phyloP scores from a whole-genome alignment of 208 protist species.

The Borovskyia barvae region DNA sequence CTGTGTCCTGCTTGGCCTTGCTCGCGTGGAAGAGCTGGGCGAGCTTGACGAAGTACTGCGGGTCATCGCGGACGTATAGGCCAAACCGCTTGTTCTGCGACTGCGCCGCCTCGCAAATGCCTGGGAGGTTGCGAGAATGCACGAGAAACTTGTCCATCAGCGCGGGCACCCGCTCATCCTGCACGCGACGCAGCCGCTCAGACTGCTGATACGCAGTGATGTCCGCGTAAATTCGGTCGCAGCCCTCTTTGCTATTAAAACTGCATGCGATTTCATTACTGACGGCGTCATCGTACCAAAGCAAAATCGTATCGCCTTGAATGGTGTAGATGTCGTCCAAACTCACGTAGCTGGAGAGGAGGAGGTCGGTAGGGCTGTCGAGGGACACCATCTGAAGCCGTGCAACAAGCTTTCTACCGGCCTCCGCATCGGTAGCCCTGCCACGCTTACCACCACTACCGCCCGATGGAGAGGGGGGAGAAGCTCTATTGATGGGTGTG shows the following conservation, averaged over 20 bases:
- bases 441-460: conserved; percentile 15
- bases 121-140: conserved; percentile 48
- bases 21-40: conserved; percentile 46
- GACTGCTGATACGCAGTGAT: conserved; percentile 51
- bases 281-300: conserved; percentile 69
- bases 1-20: conserved; percentile 26
- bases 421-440: conserved; percentile 16
- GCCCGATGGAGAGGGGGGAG: too few species aligned
- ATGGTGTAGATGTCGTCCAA: conserved; percentile 66
- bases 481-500: too few species aligned
- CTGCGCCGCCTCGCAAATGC: conserved; percentile 46
- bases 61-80: conserved; percentile 44
- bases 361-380: conserved; percentile 52
- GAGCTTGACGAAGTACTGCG: conserved; percentile 53
- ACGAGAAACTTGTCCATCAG: conserved; percentile 46
- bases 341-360: conserved; percentile 61
- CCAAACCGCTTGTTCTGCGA: conserved; percentile 61
- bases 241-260: conserved; percentile 70
- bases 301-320: conserved; percentile 65
- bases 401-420: neutral
- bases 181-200: conserved; percentile 21
- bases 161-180: conserved; percentile 20
- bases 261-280: conserved; percentile 67
- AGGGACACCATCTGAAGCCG: conserved; percentile 52
- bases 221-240: conserved; percentile 37